Evolutionary conservation across 305 asterid genomes (phyloP), one percentile per base, ranked within the genome.

Genomic region (Ajuga reptans): DNA sequence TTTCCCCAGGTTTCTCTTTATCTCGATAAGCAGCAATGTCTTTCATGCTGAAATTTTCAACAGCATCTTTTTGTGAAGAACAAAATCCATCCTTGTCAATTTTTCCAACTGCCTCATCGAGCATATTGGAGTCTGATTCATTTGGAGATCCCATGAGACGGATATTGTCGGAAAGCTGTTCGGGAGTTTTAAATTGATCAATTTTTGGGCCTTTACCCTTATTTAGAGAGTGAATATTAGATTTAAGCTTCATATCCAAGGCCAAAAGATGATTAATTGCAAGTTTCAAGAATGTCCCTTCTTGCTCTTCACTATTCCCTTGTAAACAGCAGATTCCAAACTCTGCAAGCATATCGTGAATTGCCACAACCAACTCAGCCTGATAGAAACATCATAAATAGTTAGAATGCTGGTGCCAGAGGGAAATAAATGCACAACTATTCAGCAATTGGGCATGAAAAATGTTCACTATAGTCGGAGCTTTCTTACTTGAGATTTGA

Each of bases 301-400:
- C 97, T 81, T 89, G 88, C 75, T 84, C 89, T 79, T 94, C 96
- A 68, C 83, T 85, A 81, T 76, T 81, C 65, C 93, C 97, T 68
- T 72, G 89, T 49, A 88, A 89, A 87, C 96, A 94, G 85, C 99
- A 94, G 82, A 94, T 80, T 57, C 96, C 97, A 81, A 91, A 91
- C 86, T 94, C 97, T 46, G 96, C 96, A 70, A 94, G 97, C 97
- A 91, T 85, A 80, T 91, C 96, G 81, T 94, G 97, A 79, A 87
- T 84, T 73, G 97, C 85, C 67, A 89, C 93, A 66, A 89, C 75
- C 85, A 94, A 83, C 76, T 94, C 97, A 46, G 79, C 81, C 99
- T 94, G 91, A 79, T 12, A 78, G 54, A 60, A 49, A 72, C 42
- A 68, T 64, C 65, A 73, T 70, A 71, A 46, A 78, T 72, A 64